A percentile compares a stretch with the other conserved stretches of the same genome.
phyloP scores from a whole-genome alignment of 208 protist genomes.

The Angomonas ambiguus region DNA sequence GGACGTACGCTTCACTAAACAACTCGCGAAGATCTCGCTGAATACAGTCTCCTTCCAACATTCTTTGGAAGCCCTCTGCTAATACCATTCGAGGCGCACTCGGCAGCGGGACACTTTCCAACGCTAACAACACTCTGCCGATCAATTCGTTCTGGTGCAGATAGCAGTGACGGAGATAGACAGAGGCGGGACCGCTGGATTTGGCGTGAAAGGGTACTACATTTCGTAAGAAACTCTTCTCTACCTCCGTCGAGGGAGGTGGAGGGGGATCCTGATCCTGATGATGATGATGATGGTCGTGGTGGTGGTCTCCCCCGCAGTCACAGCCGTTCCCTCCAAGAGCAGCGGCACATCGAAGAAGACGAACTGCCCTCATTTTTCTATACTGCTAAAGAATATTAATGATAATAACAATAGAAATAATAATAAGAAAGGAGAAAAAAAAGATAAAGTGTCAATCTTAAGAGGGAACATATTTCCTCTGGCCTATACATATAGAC shows the following conservation, averaged over 20 bases:
- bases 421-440: conserved; percentile 7
- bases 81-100: conserved; percentile 74
- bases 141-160: conserved; percentile 65
- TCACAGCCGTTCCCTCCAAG: too few relatives aligned
- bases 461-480: neutral
- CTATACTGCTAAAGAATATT: neutral
- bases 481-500: neutral
- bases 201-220: conserved; percentile 68
- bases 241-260: conserved; percentile 9
- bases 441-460: conserved; percentile 1
- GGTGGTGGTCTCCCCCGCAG: neutral
- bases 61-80: conserved; percentile 71
- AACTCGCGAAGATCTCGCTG: conserved; percentile 73
- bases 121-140: conserved; percentile 36
- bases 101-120: conserved; percentile 72
- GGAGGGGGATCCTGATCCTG: too few relatives aligned
- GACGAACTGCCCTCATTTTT: neutral
- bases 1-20: conserved; percentile 71
- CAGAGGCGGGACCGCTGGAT: conserved; percentile 44
- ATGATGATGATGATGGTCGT: neutral
- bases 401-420: conserved; percentile 1
- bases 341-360: conserved; percentile 1
- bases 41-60: conserved; percentile 59
- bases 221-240: conserved; percentile 68
- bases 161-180: conserved; percentile 68